These are phyloP conservation scores for Thinopyrum obtusiflorum DNA, from an alignment of 202 grass and related monocot species.

Conservation along the genomic window DNA sequence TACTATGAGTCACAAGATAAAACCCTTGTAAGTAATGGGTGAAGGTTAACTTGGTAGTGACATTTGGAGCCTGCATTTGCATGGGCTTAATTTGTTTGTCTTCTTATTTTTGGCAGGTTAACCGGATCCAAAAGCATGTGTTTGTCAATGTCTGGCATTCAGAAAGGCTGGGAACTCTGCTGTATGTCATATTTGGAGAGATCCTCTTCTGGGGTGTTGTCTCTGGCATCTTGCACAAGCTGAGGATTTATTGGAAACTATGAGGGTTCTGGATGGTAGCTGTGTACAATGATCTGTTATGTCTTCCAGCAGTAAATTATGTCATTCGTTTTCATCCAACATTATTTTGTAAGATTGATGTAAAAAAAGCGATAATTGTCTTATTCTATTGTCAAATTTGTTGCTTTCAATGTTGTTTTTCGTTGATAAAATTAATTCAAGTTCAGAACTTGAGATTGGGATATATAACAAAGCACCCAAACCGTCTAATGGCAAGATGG, in stretches of 20 bases:
- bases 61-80: neutral
- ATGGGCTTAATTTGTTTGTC: neutral
- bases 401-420: neutral
- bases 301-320: neutral
- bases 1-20: conserved; percentile 49
- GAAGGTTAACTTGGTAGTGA: neutral
- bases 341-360: neutral
- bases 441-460: neutral
- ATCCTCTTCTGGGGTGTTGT: conserved; percentile 64
- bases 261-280: conserved; percentile 21
- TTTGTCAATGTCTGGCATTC: conserved; percentile 77
- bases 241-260: conserved; percentile 77
- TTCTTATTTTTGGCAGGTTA: conserved; percentile 35
- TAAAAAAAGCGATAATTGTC: neutral
- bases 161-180: conserved; percentile 45
- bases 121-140: conserved; percentile 59
- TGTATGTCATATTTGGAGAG: conserved; percentile 73
- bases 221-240: conserved; percentile 59
- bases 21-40: conserved; percentile 44
- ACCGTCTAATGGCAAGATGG: neutral
- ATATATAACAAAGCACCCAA: neutral
- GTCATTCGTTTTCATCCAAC: neutral
- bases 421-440: neutral
- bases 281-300: neutral
- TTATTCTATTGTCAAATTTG: neutral